Conservation (phyloP, 106 monocot genomes). For the Alisma plantagoaquatica region DNA sequence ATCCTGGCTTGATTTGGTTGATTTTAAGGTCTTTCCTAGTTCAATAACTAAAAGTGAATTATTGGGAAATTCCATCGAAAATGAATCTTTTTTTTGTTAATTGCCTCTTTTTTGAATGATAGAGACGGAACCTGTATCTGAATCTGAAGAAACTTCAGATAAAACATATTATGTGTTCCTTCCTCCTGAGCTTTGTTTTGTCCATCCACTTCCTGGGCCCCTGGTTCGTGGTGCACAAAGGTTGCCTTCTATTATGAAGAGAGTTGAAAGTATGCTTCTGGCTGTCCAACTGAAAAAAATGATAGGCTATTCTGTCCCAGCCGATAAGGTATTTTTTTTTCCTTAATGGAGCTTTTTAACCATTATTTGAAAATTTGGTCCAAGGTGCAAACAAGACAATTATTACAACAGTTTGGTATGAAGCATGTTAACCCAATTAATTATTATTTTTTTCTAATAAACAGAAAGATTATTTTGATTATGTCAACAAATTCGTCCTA, state of each 20-base stretch:
- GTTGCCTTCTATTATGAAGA: constrained; percentile 92
- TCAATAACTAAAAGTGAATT: too few species aligned
- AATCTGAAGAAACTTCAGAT: constrained; percentile 59
- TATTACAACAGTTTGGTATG: too few species aligned
- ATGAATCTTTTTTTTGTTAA: not conserved
- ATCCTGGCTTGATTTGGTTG: not conserved
- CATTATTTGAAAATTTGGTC: not conserved
- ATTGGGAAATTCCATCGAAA: too few species aligned
- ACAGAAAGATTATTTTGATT: too few species aligned
- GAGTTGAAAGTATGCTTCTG: constrained; percentile 95
- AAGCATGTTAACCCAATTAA: too few species aligned
- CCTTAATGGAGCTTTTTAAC: not conserved
- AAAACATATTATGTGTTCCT: constrained; percentile 97
- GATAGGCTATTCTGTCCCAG: constrained; percentile 72
- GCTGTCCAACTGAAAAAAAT: constrained; percentile 73
- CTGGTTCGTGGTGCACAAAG: constrained; percentile 95
- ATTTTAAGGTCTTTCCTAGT: too few species aligned
- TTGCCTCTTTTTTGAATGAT: constrained; percentile 15
- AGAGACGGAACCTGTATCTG: constrained; percentile 49
- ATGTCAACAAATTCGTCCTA: too few species aligned
- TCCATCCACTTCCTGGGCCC: constrained; percentile 92
- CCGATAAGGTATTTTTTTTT: constrained; percentile 46
- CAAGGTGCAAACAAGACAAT: too few species aligned
- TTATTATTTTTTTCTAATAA: too few species aligned
- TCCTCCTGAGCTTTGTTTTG: constrained; percentile 88